Evolutionary conservation across 768 basidiomycete species (phyloP), one percentile per base, ranked within the genome.

Genomic region (Neoboletus subvelutipes): DNA sequence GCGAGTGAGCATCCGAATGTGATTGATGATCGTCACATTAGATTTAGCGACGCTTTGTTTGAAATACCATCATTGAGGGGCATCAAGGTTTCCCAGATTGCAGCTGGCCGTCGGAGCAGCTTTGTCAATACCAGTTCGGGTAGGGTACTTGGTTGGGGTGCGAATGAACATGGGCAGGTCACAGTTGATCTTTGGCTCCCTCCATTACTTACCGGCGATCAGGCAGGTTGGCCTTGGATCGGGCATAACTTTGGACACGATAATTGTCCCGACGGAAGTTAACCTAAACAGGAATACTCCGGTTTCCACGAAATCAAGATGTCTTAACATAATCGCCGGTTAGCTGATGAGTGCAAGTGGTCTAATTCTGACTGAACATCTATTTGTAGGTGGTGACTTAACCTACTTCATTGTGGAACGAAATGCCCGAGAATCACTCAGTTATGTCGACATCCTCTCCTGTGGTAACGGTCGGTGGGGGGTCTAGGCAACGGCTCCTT

Each of bases 401-500:
- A 85, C 88, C 6, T 87, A 85, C 55, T 94, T 94, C 68, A 81
- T 84, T 28, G 85, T 90, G 24, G 85, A 93, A 72, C 80, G 82
- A 33, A 67, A 51, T 50, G 71, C 71, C 22, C 68, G 66, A 20
- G 68, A 68, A 36, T 60, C 75, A 5, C 71, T 71, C 40, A 70
- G 66, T 28, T 74, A 73, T 45, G 66, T 85, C 15, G 83, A 86
- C 59, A 61, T 94, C 3, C 79, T 94, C 29, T 83, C 88, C 57
- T 88, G 87, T 64, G 92, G 93, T 3, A 90, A 91, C 66, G 94
- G 93, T 1, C 86, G 91, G 66, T 88, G 81, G 71, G 92, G 94
- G 17, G 28, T 17, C 77, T 92, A 12, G 90, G 89, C 4, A 88
- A 82, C 48, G 81, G 80, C 54, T 56, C 73, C 12, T 66, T 81